Percentiles rank a stretch among this genome's conserved stretches.
phyloP scores from a whole-genome alignment of 345 rosid genomes.

The Microthlaspi erraticum region DNA sequence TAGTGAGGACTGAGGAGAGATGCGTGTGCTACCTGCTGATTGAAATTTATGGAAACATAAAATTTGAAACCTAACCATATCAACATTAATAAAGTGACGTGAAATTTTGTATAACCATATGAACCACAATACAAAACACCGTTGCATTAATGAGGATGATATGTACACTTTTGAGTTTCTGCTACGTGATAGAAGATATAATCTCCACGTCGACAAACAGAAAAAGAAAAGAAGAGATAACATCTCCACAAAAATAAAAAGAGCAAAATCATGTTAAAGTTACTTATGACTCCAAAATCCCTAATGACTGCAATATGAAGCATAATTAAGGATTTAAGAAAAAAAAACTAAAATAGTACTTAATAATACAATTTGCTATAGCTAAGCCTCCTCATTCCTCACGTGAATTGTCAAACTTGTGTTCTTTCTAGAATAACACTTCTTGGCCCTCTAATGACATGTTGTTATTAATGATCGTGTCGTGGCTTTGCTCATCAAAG shows the following conservation, averaged over 20 bases:
- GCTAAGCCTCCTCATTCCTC: conserved; percentile 20
- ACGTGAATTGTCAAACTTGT: conserved; percentile 8
- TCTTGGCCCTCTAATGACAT: conserved; percentile 52
- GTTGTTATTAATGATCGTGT: conserved; percentile 35
- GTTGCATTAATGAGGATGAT: conserved; percentile 22
- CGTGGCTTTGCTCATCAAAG: conserved; percentile 64
- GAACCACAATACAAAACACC: conserved; percentile 16
- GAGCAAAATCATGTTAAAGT: conserved; percentile 15
- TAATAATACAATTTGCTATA: conserved; percentile 29
- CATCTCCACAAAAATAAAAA: conserved; percentile 1
- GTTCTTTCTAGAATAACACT: conserved; percentile 42
- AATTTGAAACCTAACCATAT: conserved; percentile 24
- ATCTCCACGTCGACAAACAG: conserved; percentile 16
- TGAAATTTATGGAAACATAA: conserved; percentile 20
- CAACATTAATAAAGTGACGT: conserved; percentile 5
- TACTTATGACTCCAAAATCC: conserved; percentile 23
- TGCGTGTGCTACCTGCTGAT: conserved; percentile 1
- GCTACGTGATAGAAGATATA: conserved; percentile 26
- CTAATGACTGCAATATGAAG: conserved; percentile 22
- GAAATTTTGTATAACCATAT: conserved; percentile 6
- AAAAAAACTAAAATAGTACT: conserved; percentile 35
- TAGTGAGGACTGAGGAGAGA: neutral
- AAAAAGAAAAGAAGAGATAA: neutral
- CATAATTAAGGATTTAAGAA: conserved; percentile 14
- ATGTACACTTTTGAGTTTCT: conserved; percentile 26